phyloP scores from a whole-genome alignment of 305 asterid species.

The Solanum hybrid region DNA sequence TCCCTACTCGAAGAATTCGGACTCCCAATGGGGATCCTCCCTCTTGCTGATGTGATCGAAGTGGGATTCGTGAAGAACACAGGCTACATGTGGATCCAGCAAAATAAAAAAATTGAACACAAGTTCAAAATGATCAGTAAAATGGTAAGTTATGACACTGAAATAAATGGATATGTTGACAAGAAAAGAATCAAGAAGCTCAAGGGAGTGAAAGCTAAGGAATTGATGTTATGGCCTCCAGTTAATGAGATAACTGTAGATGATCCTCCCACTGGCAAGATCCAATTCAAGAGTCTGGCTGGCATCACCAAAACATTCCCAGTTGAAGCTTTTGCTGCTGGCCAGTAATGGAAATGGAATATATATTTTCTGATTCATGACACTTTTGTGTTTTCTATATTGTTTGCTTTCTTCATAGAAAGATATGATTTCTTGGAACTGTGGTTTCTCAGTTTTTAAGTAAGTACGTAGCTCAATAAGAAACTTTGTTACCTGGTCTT shows the following conservation, averaged over 20 bases:
- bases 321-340: slow-evolving; percentile 1
- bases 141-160: slow-evolving; percentile 45
- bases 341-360: not conserved
- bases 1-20: slow-evolving; percentile 56
- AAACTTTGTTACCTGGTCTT: not conserved
- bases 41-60: slow-evolving; percentile 51
- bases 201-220: slow-evolving; percentile 24
- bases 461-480: not conserved
- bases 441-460: not conserved
- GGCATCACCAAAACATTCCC: slow-evolving; percentile 12
- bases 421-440: no score
- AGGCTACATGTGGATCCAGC: slow-evolving; percentile 68
- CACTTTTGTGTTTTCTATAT: not conserved
- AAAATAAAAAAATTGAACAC: slow-evolving; percentile 52
- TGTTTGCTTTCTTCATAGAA: no score
- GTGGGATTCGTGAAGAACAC: slow-evolving; percentile 55
- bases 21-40: slow-evolving; percentile 64
- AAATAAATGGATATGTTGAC: slow-evolving; percentile 40
- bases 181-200: slow-evolving; percentile 31
- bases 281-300: slow-evolving; percentile 68
- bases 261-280: slow-evolving; percentile 52
- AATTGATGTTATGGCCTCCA: slow-evolving; percentile 69
- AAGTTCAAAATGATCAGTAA: slow-evolving; percentile 57
- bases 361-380: not conserved
- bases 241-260: slow-evolving; percentile 37